Evolutionary conservation across 2,329 filamentous ascomycete species (phyloP), one percentile per base, ranked within the genome.

Genomic region (Clarireedia monteithiana): DNA sequence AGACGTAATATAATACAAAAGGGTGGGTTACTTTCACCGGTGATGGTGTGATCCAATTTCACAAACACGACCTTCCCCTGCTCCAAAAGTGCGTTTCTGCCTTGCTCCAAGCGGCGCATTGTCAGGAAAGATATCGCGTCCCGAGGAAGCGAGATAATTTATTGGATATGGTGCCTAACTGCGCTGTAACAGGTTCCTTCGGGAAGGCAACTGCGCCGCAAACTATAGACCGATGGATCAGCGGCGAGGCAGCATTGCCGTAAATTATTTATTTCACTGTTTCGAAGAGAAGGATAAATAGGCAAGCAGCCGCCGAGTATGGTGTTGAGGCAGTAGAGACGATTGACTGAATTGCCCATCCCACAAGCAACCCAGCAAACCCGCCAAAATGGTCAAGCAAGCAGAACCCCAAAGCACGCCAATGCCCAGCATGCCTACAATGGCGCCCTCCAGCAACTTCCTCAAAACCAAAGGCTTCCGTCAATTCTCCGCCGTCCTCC

Each of bases 331-430:
- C 24, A 51, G 12, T 42, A 30, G 38, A 14, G 44, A 45, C 24
- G 34, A 27, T n/a, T n/a, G 20, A 20, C 20, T 20, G 20, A 20
- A 20, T 20, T 20, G 20, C 20, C 34, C n/a, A 34, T 34, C 10
- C 10, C 10, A 4, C 30, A 12, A 34, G 1, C 4, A 34, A 34
- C 10, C 10, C 10, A 34, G 9, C 26, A 48, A 48, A 30, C 4
- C 15, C 12, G 34, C 44, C 24, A 49, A 42, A 15, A 54, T 54
- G 52, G 52, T 54, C 45, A 54, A 42, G 12, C 45, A 54, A 54
- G 52, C 45, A 48, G 44, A 48, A 34, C 44, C 52, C 12, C 34
- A 54, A 10, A 49, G 44, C 26, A 20, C 5, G 6, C 52, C 52
- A 27, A 49, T 49, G 45, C 52, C 45, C 26, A 34, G 50, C 50